A percentile compares a stretch with the other conserved stretches of the same genome.
These are phyloP conservation scores for Picea glauca DNA, from an alignment of 75 land plant genomes.

Conservation along the genomic window DNA sequence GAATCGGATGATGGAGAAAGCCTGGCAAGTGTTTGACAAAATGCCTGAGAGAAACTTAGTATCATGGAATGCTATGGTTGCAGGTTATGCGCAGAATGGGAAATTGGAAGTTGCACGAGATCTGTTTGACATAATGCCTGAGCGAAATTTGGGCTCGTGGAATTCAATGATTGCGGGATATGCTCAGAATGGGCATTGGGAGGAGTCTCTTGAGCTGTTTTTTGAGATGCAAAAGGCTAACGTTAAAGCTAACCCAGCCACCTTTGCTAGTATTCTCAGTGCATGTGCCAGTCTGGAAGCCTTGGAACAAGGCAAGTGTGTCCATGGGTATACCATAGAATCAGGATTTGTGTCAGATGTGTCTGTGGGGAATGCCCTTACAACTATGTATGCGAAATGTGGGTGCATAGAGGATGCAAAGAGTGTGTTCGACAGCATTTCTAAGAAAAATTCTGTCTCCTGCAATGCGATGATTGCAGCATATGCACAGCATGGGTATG, in stretches of 20 bases:
- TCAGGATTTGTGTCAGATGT: conserved; percentile 13
- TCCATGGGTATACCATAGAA: conserved; percentile 29
- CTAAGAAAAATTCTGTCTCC: conserved; percentile 15
- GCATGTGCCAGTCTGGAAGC: conserved; percentile 35
- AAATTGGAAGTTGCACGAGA: conserved; percentile 9
- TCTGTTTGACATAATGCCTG: conserved; percentile 1
- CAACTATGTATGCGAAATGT: conserved; percentile 42
- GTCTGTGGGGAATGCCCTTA: conserved; percentile 25
- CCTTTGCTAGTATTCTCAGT: conserved; percentile 28
- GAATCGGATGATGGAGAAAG: conserved; percentile 9
- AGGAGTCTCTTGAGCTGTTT: conserved; percentile 31
- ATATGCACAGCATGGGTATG: conserved; percentile 42
- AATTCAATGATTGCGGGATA: conserved; percentile 14
- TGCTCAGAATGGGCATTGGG: conserved; percentile 28
- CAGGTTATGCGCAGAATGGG: conserved; percentile 6
- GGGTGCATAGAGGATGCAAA: conserved; percentile 32
- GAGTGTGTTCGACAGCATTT: conserved; percentile 18
- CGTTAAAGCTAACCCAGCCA: conserved; percentile 28
- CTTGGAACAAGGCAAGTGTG: conserved; percentile 23
- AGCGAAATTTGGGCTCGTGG: background rate
- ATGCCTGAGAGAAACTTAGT: too few species aligned
- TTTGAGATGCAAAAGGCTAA: conserved; percentile 23
- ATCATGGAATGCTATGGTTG: background rate
- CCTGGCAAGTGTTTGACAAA: too few species aligned
- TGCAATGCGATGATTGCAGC: conserved; percentile 42